Evolutionary conservation across 2,329 filamentous ascomycete species (phyloP).

Genomic region (Pyrenophora seminiperda): DNA sequence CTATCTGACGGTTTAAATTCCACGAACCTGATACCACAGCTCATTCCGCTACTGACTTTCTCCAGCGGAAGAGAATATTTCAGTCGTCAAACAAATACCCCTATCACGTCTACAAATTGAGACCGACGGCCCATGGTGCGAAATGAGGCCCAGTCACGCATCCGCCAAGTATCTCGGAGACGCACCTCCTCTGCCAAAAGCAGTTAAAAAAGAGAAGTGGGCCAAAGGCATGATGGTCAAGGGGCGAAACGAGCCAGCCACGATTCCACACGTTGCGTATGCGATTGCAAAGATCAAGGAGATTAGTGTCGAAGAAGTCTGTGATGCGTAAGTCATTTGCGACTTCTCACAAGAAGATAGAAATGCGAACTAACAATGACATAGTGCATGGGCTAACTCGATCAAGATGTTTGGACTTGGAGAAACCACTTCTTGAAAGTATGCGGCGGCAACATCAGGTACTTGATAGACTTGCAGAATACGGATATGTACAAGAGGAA

Average conservation of each 20-base stretch:
- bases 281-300: constrained; percentile 87
- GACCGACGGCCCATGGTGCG: constrained; percentile 96
- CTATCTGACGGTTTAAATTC: neutral
- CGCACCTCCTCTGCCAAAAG: constrained; percentile 74
- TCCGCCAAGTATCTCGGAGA: constrained; percentile 75
- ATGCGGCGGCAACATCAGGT: too few species aligned
- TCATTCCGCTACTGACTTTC: constrained; percentile 1
- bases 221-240: constrained; percentile 87
- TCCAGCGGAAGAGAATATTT: constrained; percentile 69
- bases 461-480: constrained; percentile 13
- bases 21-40: neutral
- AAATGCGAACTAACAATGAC: constrained; percentile 5
- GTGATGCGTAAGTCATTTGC: constrained; percentile 66
- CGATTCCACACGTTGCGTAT: constrained; percentile 83
- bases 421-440: constrained; percentile 19
- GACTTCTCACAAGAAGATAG: neutral
- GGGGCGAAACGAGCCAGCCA: constrained; percentile 89
- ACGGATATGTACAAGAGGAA: constrained; percentile 19
- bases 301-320: constrained; percentile 77
- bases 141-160: constrained; percentile 87
- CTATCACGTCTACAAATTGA: constrained; percentile 87
- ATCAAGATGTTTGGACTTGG: constrained; percentile 49
- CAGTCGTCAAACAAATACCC: constrained; percentile 78
- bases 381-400: constrained; percentile 48
- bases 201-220: constrained; percentile 97